Evolutionary conservation across 2,329 filamentous ascomycete genomes (phyloP), one percentile per base, ranked within the genome.

Genomic region (Colletotrichum somersetense): DNA sequence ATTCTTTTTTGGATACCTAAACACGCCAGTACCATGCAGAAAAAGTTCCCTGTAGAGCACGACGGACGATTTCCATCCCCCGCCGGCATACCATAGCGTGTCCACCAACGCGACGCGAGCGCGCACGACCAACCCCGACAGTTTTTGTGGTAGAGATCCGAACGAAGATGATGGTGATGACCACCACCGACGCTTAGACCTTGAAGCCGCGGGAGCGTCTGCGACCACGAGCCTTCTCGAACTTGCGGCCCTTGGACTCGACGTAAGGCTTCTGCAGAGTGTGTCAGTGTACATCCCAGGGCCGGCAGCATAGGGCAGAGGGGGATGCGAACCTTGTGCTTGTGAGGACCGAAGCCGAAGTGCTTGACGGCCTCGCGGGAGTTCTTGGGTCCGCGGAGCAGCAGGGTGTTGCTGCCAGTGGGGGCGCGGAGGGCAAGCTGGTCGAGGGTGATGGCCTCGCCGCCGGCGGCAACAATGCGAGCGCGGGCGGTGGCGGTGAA

Each of bases 161-260:
- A 62, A 16, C 56, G 20, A 56, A 35, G 44, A 63, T 57, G 44
- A 63, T 57, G 55, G 66, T 18, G 5, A 53, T 35, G 52, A 53
- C 55, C 69, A 57, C 73, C 69, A 75, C 73, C 69, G 75, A 73
- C 76, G 77, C 84, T 94, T 97, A 99, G 85, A 99, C 96, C 95
- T 99, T 99, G 95, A 99, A 99, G 91, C 97, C 96, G 83, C 93
- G 91, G 81, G 95, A 98, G 85, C 95, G 90, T 92, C 96, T 97
- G 88, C 96, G 95, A 87, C 96, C 97, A 96, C 96, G 95, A 82
- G 95, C 96, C 82, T 91, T 91, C 92, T 99, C 97, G 90, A 99
- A 99, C 91, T 99, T 99, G 88, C 96, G 93, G 83, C 97, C 97
- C 93, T 99, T 99, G 90, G 94, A 97, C 87, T 94, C 91, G 82